These are phyloP conservation scores for Dryas alaskensis DNA, from an alignment of 306 rosid genomes.

Conservation along the genomic window DNA sequence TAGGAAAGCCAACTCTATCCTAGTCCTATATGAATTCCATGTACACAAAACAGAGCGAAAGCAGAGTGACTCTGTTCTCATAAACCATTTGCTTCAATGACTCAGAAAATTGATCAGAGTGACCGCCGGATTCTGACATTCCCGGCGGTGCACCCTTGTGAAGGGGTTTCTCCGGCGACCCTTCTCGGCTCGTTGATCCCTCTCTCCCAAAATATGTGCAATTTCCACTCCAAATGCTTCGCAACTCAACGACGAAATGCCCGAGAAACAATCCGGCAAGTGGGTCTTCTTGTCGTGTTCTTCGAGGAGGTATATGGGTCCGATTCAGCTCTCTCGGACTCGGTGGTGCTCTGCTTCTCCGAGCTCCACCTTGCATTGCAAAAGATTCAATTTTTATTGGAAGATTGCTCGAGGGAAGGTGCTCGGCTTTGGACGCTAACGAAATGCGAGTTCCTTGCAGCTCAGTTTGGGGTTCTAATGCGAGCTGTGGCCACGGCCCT, in stretches of 20 bases:
- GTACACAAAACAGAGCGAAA: neutral
- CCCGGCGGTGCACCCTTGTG: constrained; percentile 86
- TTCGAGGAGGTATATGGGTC: constrained; percentile 52
- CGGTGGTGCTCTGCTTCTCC: constrained; percentile 47
- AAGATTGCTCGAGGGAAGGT: constrained; percentile 52
- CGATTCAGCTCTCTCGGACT: neutral
- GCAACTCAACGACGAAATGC: constrained; percentile 54
- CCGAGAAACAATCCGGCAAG: constrained; percentile 59
- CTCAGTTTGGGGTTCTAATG: constrained; percentile 40
- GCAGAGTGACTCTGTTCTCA: neutral
- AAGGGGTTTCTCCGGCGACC: constrained; percentile 37
- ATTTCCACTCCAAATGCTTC: constrained; percentile 35
- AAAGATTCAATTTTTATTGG: constrained; percentile 54
- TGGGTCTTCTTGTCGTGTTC: constrained; percentile 44
- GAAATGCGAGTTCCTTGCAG: constrained; percentile 46
- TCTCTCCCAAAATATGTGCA: constrained; percentile 47
- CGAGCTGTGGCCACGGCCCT: constrained; percentile 52
- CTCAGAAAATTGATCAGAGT: constrained; percentile 3
- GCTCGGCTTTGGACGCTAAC: constrained; percentile 50
- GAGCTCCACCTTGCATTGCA: constrained; percentile 70
- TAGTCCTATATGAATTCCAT: neutral
- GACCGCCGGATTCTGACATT: constrained; percentile 62
- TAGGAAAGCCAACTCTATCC: neutral
- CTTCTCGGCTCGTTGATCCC: constrained; percentile 51
- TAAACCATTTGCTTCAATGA: constrained; percentile 29